Evolutionary conservation across 1,139 yeast genomes (phyloP), one percentile per base, ranked within the genome.

Genomic region (Taphrina betulina): DNA sequence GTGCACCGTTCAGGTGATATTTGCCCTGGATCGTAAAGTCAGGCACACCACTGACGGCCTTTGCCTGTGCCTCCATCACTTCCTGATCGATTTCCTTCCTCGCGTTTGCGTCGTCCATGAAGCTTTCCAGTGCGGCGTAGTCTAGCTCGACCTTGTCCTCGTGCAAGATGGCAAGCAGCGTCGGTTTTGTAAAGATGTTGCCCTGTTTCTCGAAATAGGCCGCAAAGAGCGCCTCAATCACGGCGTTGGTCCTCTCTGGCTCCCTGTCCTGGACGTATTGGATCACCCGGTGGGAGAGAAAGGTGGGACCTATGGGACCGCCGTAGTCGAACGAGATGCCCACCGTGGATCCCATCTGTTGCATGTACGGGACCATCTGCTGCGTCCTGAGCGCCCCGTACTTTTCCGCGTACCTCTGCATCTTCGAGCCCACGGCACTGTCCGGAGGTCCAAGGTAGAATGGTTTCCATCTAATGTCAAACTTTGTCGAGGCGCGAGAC

Each of bases 11-110:
- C 8, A 60, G 31, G 36, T 51, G 57, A 24, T 44, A 22, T 28
- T 44, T 34, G 20, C 33, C 51, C 10, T 51, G 52, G 29, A 60
- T 53, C 14, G 60, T 57, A 28, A 54, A 58, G 36, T 60, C 60
- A n/a, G 62, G 62, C 16, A 60, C 62, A 14, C 62, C 62, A 5
- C 59, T 57, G 20, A 60, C 40, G 20, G 55, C 45, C 44, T 33
- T 48, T 28, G 36, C 33, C 38, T 48, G 45, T 5, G 44, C 53
- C 24, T 48, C 29, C 22, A 38, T 4, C 10, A 50, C 43, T 38
- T 60, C 57, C 12, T 23, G 41, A 19, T 46, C 58, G 10, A 60
- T 60, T 16, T 17, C 33, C 14, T 37, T 31, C 24, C 44, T 36
- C 7, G 54, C 60, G 23, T 31, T 38, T 3, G 58, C 42, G 29